Evolutionary conservation across 345 rosid species (phyloP), one percentile per base, ranked within the genome.

Genomic region (Microthlaspi erraticum): DNA sequence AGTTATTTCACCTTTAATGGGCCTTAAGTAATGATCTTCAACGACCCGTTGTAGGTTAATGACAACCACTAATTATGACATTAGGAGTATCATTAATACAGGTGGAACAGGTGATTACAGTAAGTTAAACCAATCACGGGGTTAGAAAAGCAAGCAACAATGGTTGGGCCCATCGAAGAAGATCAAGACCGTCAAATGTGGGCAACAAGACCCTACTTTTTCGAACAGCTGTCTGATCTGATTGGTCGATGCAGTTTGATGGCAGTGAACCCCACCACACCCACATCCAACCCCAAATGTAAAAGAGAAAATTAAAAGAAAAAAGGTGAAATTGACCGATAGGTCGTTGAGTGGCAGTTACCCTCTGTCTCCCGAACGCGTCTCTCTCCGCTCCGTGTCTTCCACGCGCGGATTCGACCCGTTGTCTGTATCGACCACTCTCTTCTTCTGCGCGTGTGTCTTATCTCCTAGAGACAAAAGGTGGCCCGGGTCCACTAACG

Each of bases 271-370:
- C 78, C 74, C 69, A 64, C 65, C 60, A 43, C 58, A 72, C 49
- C 41, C 56, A 49, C 63, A 43, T 48, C 67, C 62, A 66, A 65
- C 38, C 45, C 78, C 51, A 51, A 31, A 18, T 33, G 41, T 8
- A 5, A 20, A 14, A n/a, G 0, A 5, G 18, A 56, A 6, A 7
- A 7, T 59, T 59, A 8, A 45, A 62, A 31, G 29, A 17, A 41
- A 36, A 42, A 42, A 53, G n/a, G 13, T 3, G 32, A 72, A 75
- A 60, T 42, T 52, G 68, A 75, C 59, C 64, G 59, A 75, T 44
- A 48, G 75, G 75, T 70, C 75, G 79, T 76, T 76, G 79, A 70
- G 75, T 70, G 75, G 79, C 79, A 70, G 79, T 76, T 76, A 76
- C 64, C 66, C 50, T 62, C 46, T 63, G 60, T 69, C 48, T 76